phyloP scores from a whole-genome alignment of 2,329 filamentous ascomycete species.

The Byssochlamys sp. region DNA sequence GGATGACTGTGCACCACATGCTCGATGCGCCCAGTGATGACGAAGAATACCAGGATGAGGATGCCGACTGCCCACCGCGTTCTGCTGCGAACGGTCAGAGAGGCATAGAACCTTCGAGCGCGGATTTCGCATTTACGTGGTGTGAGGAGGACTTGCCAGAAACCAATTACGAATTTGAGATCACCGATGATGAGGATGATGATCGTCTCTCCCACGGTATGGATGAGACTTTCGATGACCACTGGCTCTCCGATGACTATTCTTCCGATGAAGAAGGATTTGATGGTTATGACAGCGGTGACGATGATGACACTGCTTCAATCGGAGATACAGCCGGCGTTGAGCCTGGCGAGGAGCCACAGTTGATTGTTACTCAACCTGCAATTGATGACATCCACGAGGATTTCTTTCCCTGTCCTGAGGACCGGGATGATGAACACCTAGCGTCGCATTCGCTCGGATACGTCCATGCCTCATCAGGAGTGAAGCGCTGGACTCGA shows the following conservation, averaged over 20 bases:
- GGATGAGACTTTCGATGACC: slow-evolving; percentile 32
- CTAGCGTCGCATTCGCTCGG: slow-evolving; percentile 72
- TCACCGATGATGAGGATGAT: slow-evolving; percentile 47
- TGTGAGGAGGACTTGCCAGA: slow-evolving; percentile 31
- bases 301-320: slow-evolving; percentile 48
- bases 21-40: slow-evolving; percentile 58
- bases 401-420: slow-evolving; percentile 70
- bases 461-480: slow-evolving; percentile 79
- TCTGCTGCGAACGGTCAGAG: slow-evolving; percentile 37
- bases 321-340: slow-evolving; percentile 70
- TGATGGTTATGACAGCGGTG: slow-evolving; percentile 40
- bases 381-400: slow-evolving; percentile 78
- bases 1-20: slow-evolving; percentile 96
- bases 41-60: slow-evolving; percentile 35
- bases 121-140: slow-evolving; percentile 29
- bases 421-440: slow-evolving; percentile 70
- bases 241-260: slow-evolving; percentile 37
- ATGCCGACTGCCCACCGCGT: slow-evolving; percentile 27
- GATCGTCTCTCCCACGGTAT: slow-evolving; percentile 31
- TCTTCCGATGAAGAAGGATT: slow-evolving; percentile 45
- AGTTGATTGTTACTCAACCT: slow-evolving; percentile 78
- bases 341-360: slow-evolving; percentile 62
- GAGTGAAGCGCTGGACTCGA: slow-evolving; percentile 65
- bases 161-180: slow-evolving; percentile 37
- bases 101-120: slow-evolving; percentile 13